Evolutionary conservation across 208 protist genomes (phyloP), one percentile per base, ranked within the genome.

Genomic region (Porcisia hertigi): DNA sequence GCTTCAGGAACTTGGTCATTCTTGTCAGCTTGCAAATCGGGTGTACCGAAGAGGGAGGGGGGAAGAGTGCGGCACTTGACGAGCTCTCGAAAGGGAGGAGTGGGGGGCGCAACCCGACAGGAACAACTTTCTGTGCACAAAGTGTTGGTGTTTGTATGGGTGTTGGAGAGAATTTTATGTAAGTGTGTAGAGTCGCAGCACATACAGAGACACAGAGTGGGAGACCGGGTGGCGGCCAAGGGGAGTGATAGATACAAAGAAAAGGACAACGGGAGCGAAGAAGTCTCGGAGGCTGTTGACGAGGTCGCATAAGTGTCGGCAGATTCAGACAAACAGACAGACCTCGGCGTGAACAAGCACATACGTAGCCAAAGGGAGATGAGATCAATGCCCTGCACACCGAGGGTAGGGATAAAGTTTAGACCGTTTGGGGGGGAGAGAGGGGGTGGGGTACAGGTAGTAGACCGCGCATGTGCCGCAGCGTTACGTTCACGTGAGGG

Each of bases 1-100:
- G 90, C 92, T 99, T 99, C 79, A 99, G 88, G 88, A 97, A 96
- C 91, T 97, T 97, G 82, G 89, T 87, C 87, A 89, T 95, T 36
- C 58, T n/a, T 18, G 65, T 73, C 55, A 62, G 66, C 34, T 64
- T n/a, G 34, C 45, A 69, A 75, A 34, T n/a, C 20, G 74, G 52
- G 73, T 23, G 77, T 69, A 70, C 62, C 47, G 60, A 73, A 81
- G 60, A 60, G 30, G 23, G 57, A 72, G 60, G 75, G 66, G 58
- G 74, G 75, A 59, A 65, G 16, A 49, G 9, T 49, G 49, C 47
- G 39, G 45, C 41, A 39, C 65, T 66, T 18, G 54, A 47, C 1
- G 34, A 20, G 49, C n/a, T 18, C 5, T 25, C n/a, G 52, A 45
- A 25, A 60, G 49, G 45, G 34, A 16, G 49, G 45, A 41, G n/a